phyloP scores from a whole-genome alignment of 2,329 filamentous ascomycete species.

The Albophoma yamanashiensis region DNA sequence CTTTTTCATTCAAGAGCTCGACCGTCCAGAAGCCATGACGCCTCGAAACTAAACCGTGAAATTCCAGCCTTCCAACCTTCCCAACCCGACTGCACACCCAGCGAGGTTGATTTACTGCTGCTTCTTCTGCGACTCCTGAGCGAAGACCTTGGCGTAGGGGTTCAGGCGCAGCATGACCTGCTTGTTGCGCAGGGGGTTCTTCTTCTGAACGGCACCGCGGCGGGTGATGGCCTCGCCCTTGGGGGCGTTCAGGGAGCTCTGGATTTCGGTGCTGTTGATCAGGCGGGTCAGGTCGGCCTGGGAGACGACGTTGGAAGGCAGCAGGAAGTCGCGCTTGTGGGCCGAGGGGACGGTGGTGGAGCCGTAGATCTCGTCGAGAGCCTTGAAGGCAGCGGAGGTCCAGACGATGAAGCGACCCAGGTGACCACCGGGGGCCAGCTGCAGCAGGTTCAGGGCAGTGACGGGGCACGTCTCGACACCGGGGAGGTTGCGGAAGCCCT shows the following conservation, averaged over 20 bases:
- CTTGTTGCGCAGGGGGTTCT: conserved; percentile 99
- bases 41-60: conserved; percentile 25
- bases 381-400: conserved; percentile 94
- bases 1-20: conserved; percentile 22
- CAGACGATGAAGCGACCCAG: conserved; percentile 98
- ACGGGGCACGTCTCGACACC: conserved; percentile 96
- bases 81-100: conserved; percentile 27
- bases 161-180: conserved; percentile 98
- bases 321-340: conserved; percentile 98
- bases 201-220: conserved; percentile 91
- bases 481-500: conserved; percentile 96
- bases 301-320: conserved; percentile 83
- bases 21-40: conserved; percentile 26
- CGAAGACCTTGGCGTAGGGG: conserved; percentile 89
- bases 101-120: conserved; percentile 25
- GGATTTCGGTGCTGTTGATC: conserved; percentile 98
- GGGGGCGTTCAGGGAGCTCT: conserved; percentile 86
- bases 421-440: conserved; percentile 97
- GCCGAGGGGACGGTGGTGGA: conserved; percentile 79
- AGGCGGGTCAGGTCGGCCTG: conserved; percentile 94
- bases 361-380: conserved; percentile 95
- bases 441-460: conserved; percentile 92
- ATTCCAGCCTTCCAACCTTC: conserved; percentile 13
- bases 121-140: conserved; percentile 49
- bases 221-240: conserved; percentile 87